Base-by-base conservation (phyloP, 176 grass and related monocot species). In the Aegilops tauschii region DNA sequence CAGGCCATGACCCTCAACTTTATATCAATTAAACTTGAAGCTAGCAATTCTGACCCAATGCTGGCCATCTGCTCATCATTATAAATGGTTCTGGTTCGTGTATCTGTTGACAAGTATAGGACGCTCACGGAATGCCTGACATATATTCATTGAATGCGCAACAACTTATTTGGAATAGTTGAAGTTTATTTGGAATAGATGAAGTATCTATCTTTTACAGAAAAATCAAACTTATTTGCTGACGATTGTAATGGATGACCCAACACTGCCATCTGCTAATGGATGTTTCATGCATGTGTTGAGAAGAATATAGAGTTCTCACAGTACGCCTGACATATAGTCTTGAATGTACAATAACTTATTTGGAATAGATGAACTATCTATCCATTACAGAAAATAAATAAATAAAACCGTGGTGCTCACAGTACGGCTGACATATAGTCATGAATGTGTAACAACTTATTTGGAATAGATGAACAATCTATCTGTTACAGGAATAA, bases 311-410 rank as follows among this genome's bases (percentile, higher is more conserved):
- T 54, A 63, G 36, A 72, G 5, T 5, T 6, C 17, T 69, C 25
- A 30, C 40, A 45, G 14, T 59, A 59, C 7, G 54, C 61, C 27
- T 82, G 70, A 37, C 21, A 23, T 81, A 52, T 65, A 44, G 27
- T 68, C 39, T 30, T 12, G 20, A 44, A 23, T 69, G 35, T 47
- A 9, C 2, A 62, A 44, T 8, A 17, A 2, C 39, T 30, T 58
- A 37, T 61, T 52, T 42, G 61, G 12, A 67, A 89, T 34, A 44
- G 8, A 25, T 85, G 39, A n/a, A 85, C 42, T 61, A n/a, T 83
- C 75, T 61, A n/a, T 83, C 75, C 12, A 37, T 64, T 54, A 8
- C n/a, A 61, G 61, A 25, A 54, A 31, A 34, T 69, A 59, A 59
- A 59, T 59, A 59, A 3, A 59, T 34, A 9, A 62, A 14, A 40